A percentile compares a stretch with the other conserved stretches of the same genome.
Evolutionary conservation across 148 eudicot genomes (phyloP).

Genomic region (Rhododendron henanense): DNA sequence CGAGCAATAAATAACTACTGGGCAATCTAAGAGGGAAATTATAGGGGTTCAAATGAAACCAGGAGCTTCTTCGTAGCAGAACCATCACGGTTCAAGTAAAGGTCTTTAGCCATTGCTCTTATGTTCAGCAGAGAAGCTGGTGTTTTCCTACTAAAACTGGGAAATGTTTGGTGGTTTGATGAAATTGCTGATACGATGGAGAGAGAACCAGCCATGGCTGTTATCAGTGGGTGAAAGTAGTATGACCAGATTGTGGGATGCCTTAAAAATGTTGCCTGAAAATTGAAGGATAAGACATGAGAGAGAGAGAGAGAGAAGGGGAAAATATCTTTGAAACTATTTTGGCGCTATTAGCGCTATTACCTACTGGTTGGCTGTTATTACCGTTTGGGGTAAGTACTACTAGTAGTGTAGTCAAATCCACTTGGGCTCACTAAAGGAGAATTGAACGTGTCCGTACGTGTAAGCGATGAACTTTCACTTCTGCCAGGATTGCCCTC

Average conservation of each 20-base stretch:
- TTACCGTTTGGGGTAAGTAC: not conserved
- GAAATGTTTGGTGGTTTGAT: slow-evolving; percentile 18
- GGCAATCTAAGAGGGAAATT: not conserved
- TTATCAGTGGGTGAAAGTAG: not conserved
- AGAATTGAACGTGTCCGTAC: too few species aligned
- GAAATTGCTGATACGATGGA: slow-evolving; percentile 34
- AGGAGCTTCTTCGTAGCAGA: slow-evolving; percentile 72
- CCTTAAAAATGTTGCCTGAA: not conserved
- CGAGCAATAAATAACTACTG: not conserved
- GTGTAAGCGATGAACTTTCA: too few species aligned
- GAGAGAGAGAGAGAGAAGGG: not conserved
- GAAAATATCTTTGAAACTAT: slow-evolving; percentile 5
- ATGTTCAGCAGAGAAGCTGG: slow-evolving; percentile 16
- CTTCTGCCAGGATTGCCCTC: too few species aligned
- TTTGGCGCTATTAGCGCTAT: not conserved
- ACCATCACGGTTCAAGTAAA: slow-evolving; percentile 84
- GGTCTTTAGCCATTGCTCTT: slow-evolving; percentile 68
- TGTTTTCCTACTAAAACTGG: slow-evolving; percentile 16
- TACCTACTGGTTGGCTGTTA: not conserved
- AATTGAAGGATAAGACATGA: not conserved
- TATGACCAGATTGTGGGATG: not conserved
- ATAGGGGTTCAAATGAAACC: slow-evolving; percentile 30
- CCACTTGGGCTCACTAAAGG: too few species aligned
- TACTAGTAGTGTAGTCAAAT: too few species aligned
- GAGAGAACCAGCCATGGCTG: slow-evolving; percentile 37